A percentile compares a stretch with the other conserved stretches of the same genome.
Evolutionary conservation across 257 asterid genomes (phyloP).

Genomic region (Solanum habrochaites): DNA sequence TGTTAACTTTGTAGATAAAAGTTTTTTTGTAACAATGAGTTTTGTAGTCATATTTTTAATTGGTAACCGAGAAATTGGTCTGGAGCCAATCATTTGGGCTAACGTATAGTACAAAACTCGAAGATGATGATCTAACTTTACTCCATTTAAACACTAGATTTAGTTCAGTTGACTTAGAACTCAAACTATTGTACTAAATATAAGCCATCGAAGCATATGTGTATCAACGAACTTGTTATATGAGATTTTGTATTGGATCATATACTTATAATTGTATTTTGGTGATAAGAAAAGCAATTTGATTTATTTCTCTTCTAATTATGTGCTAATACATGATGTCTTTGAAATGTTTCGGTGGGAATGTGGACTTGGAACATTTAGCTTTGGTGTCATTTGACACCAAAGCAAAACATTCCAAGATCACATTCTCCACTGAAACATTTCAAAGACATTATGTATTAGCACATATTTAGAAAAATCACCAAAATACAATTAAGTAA

Average conservation of each 20-base stretch:
- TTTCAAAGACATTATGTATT: not conserved
- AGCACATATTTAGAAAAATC: not conserved
- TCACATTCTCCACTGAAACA: not conserved
- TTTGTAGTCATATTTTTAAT: not conserved
- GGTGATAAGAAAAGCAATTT: not conserved
- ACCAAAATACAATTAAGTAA: not conserved
- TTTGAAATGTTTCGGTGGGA: not conserved
- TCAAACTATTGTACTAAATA: not conserved
- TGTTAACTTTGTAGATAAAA: not conserved
- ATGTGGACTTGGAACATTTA: not conserved
- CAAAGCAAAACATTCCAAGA: not conserved
- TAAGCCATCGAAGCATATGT: not conserved
- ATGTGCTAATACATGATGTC: not conserved
- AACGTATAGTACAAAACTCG: not conserved
- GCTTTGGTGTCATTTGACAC: not conserved
- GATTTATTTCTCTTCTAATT: not conserved
- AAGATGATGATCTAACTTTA: not conserved
- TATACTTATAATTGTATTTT: not conserved
- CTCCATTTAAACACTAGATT: not conserved
- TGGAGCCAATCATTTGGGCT: not conserved
- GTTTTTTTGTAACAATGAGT: not conserved
- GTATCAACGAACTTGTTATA: not conserved
- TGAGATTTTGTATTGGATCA: not conserved
- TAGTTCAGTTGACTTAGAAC: not conserved
- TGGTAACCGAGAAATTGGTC: not conserved